Conservation (phyloP, 1,284 basidiomycete genomes). For the Ceratobasidium theobromae region DNA sequence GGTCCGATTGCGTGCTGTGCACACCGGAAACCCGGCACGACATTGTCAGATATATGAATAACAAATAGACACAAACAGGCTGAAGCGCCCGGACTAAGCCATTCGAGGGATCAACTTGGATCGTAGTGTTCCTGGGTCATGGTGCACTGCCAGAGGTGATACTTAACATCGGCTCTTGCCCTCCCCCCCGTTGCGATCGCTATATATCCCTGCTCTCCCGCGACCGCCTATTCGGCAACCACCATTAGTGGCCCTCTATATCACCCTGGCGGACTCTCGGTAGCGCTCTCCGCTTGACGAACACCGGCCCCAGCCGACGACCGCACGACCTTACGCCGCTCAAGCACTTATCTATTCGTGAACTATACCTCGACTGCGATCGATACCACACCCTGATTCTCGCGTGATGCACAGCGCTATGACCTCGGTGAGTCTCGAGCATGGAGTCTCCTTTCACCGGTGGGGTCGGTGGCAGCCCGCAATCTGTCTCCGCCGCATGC, state of each 20-base stretch:
- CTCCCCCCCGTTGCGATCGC: slow-evolving; percentile 25
- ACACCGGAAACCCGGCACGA: slow-evolving; percentile 30
- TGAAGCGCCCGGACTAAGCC: slow-evolving; percentile 20
- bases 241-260: too few relatives aligned
- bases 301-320: slow-evolving; percentile 31
- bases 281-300: slow-evolving; percentile 19
- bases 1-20: slow-evolving; percentile 25
- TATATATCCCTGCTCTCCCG: slow-evolving; percentile 24
- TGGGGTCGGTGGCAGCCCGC: not conserved
- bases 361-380: slow-evolving; percentile 9
- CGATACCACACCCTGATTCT: not conserved
- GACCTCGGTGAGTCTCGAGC: slow-evolving; percentile 30
- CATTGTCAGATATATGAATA: slow-evolving; percentile 29
- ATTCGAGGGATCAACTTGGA: slow-evolving; percentile 11
- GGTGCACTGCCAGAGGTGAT: slow-evolving; percentile 24
- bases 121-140: slow-evolving; percentile 29
- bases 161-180: slow-evolving; percentile 27
- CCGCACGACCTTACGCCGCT: slow-evolving; percentile 23
- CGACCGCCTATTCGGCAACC: too few relatives aligned
- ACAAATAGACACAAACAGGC: slow-evolving; percentile 27
- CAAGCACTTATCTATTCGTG: slow-evolving; percentile 12
- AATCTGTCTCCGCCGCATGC: slow-evolving; percentile 12
- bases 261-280: not conserved
- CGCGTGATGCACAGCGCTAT: slow-evolving; percentile 8
- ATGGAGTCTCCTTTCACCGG: not conserved